phyloP scores from a whole-genome alignment of 1,139 yeast species.

The Geotrichum fermentans region DNA sequence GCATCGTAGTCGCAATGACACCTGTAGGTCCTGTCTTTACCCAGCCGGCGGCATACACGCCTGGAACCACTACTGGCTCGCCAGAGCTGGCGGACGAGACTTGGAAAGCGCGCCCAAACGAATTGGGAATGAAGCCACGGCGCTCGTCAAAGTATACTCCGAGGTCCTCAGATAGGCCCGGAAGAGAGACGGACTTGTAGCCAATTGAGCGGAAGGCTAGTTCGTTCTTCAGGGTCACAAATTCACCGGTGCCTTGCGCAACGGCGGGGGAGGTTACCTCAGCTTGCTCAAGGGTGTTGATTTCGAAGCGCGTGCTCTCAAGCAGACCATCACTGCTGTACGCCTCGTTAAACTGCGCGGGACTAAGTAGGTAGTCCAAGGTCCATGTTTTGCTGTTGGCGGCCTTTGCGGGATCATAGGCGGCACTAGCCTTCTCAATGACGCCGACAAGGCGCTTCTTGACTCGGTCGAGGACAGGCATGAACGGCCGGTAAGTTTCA shows the following conservation, averaged over 20 bases:
- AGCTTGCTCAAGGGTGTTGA: slow-evolving; percentile 42
- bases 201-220: slow-evolving; percentile 83
- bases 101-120: slow-evolving; percentile 53
- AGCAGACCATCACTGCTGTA: slow-evolving; percentile 38
- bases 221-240: slow-evolving; percentile 48
- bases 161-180: slow-evolving; percentile 45
- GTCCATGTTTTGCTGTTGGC: slow-evolving; percentile 52
- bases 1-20: slow-evolving; percentile 86
- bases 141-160: slow-evolving; percentile 52
- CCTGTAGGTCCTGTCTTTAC: slow-evolving; percentile 84
- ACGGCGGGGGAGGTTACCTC: slow-evolving; percentile 30
- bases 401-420: slow-evolving; percentile 34
- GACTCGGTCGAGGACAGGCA: slow-evolving; percentile 51
- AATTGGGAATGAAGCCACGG: slow-evolving; percentile 54
- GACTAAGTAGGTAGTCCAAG: slow-evolving; percentile 65
- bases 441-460: slow-evolving; percentile 65
- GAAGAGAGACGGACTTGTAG: slow-evolving; percentile 62
- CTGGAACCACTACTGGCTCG: slow-evolving; percentile 34
- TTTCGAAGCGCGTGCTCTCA: slow-evolving; percentile 47
- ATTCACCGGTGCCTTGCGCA: slow-evolving; percentile 44
- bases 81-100: background rate
- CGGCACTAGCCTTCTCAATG: slow-evolving; percentile 46
- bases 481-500: slow-evolving; percentile 40
- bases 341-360: slow-evolving; percentile 49
- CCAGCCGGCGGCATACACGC: slow-evolving; percentile 89